Evolutionary conservation across 371 early-diverging fungal genomes (phyloP).

Genomic region (Mortierella sp.): DNA sequence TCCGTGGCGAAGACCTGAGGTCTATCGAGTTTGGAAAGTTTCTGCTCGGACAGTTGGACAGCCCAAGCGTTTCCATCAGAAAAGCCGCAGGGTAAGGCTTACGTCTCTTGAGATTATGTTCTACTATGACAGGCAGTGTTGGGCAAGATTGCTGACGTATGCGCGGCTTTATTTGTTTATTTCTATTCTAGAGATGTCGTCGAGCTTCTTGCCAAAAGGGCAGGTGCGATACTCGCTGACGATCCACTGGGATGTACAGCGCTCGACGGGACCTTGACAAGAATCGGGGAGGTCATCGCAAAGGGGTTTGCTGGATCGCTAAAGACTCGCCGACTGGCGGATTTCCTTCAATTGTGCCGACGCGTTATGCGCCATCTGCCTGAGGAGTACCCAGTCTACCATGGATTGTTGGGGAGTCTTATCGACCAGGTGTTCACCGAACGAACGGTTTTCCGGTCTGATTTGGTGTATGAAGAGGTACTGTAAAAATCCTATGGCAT

Average conservation of each 20-base stretch:
- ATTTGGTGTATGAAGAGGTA: constrained; percentile 29
- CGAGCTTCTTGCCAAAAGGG: constrained; percentile 17
- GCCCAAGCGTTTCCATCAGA: constrained; percentile 7
- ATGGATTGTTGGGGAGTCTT: constrained; percentile 16
- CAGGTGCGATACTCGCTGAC: constrained; percentile 7
- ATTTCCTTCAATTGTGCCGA: constrained; percentile 28
- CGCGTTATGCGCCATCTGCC: constrained; percentile 38
- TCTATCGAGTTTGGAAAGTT: constrained; percentile 32
- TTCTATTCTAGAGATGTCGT: constrained; percentile 20
- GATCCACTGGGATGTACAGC: constrained; percentile 23
- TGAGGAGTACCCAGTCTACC: constrained; percentile 37
- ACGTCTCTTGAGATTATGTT: not conserved
- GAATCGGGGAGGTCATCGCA: constrained; percentile 21
- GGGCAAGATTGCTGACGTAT: too few species aligned
- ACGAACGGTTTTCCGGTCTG: not conserved
- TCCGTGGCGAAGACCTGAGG: constrained; percentile 9
- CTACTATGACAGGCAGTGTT: too few species aligned
- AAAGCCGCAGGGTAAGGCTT: constrained; percentile 31
- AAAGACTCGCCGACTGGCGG: not conserved
- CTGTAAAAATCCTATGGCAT: too few species aligned
- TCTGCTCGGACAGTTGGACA: constrained; percentile 18
- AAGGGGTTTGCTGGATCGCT: constrained; percentile 11
- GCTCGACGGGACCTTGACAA: constrained; percentile 20
- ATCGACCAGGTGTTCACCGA: constrained; percentile 37
- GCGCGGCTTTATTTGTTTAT: too few species aligned